Percentiles rank a stretch among this genome's conserved stretches.
phyloP scores from a whole-genome alignment of 306 rosid species.

The Acacia melanoxylon region DNA sequence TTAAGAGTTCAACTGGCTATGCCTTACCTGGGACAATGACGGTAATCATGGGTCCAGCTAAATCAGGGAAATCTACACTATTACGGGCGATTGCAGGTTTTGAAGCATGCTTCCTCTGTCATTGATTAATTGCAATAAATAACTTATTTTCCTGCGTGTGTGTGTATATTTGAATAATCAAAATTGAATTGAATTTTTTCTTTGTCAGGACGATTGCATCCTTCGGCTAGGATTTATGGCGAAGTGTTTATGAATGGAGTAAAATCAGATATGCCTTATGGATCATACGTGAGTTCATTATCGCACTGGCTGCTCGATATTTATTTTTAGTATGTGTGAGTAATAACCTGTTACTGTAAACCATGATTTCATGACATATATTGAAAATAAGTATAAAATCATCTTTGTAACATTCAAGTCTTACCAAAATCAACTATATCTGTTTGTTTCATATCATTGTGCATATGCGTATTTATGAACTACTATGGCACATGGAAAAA shows the following conservation, averaged over 20 bases:
- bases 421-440: slow-evolving; percentile 6
- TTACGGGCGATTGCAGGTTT: slow-evolving; percentile 90
- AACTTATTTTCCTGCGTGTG: neutral
- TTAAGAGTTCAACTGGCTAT: slow-evolving; percentile 96
- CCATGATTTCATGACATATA: slow-evolving; percentile 14
- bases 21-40: slow-evolving; percentile 98
- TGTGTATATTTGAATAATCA: slow-evolving; percentile 26
- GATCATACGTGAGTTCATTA: slow-evolving; percentile 78
- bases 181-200: slow-evolving; percentile 33
- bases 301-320: slow-evolving; percentile 8
- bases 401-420: neutral
- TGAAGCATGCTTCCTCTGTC: slow-evolving; percentile 24
- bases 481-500: neutral
- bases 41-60: slow-evolving; percentile 97
- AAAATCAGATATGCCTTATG: slow-evolving; percentile 71
- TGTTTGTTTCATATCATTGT: neutral
- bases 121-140: slow-evolving; percentile 26
- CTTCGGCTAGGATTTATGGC: slow-evolving; percentile 82
- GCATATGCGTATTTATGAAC: neutral
- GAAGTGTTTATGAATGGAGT: slow-evolving; percentile 91
- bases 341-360: neutral
- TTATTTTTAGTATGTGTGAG: neutral
- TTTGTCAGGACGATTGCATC: slow-evolving; percentile 77
- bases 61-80: slow-evolving; percentile 92
- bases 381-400: neutral